These are phyloP conservation scores for Heterobasidion occidentale DNA, from an alignment of 1,284 basidiomycete genomes.

Conservation along the genomic window DNA sequence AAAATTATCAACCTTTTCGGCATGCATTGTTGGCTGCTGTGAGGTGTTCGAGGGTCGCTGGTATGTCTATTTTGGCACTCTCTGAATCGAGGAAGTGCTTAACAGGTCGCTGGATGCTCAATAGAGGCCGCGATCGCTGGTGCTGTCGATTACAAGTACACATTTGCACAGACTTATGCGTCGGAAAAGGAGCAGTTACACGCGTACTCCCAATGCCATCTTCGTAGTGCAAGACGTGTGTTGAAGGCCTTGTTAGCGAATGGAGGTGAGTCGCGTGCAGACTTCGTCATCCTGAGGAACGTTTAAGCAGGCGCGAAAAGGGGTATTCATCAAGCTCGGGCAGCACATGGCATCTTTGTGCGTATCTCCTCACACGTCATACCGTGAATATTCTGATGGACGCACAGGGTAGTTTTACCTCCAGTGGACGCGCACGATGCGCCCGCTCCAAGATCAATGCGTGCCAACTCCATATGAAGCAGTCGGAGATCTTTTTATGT, in stretches of 20 bases:
- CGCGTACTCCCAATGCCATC: slow-evolving; percentile 75
- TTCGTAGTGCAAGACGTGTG: slow-evolving; percentile 70
- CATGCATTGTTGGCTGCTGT: slow-evolving; percentile 55
- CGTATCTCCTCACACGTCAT: slow-evolving; percentile 25
- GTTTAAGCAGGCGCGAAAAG: slow-evolving; percentile 21
- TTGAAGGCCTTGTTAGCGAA: slow-evolving; percentile 79
- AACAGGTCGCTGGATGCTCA: neutral
- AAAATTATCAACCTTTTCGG: slow-evolving; percentile 55
- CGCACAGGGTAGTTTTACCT: slow-evolving; percentile 57
- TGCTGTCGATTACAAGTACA: slow-evolving; percentile 81
- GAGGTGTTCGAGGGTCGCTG: slow-evolving; percentile 68
- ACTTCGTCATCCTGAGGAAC: neutral
- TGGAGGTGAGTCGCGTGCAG: slow-evolving; percentile 48
- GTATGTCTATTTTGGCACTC: slow-evolving; percentile 26
- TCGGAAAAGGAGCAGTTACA: slow-evolving; percentile 47
- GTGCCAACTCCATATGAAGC: slow-evolving; percentile 70
- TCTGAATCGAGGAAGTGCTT: neutral
- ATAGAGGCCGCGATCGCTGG: slow-evolving; percentile 54
- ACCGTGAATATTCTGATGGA: slow-evolving; percentile 3
- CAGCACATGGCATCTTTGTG: slow-evolving; percentile 79
- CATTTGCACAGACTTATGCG: slow-evolving; percentile 53
- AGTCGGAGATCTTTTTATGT: slow-evolving; percentile 60
- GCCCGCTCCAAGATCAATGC: slow-evolving; percentile 80
- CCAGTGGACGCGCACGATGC: slow-evolving; percentile 66
- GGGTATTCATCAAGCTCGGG: slow-evolving; percentile 90